Conservation (phyloP, 2,329 filamentous ascomycete species). For the Aureobasidium lini region DNA sequence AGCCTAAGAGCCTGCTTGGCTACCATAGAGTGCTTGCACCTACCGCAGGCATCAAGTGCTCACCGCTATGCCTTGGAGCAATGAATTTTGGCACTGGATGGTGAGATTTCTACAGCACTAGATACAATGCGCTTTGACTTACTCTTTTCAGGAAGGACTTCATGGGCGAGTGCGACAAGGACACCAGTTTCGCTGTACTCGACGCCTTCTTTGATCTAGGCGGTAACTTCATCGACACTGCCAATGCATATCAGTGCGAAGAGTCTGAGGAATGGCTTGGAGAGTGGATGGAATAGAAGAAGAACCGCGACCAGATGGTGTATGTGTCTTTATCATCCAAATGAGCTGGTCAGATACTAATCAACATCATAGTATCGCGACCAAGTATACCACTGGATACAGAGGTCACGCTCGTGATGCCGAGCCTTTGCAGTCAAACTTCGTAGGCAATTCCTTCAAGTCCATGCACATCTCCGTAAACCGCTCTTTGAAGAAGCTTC, state of each 20-base stretch:
- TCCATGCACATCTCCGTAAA: conserved; percentile 34
- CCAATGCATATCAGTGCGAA: conserved; percentile 31
- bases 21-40: conserved; percentile 17
- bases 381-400: conserved; percentile 32
- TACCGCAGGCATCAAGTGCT: conserved; percentile 23
- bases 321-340: not conserved
- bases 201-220: conserved; percentile 59
- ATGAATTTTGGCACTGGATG: conserved; percentile 58
- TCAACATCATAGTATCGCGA: conserved; percentile 29
- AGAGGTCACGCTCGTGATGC: conserved; percentile 17
- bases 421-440: conserved; percentile 14
- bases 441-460: conserved; percentile 34
- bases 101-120: conserved; percentile 29
- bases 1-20: conserved; percentile 16
- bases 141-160: conserved; percentile 30
- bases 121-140: not conserved
- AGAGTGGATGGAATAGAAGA: conserved; percentile 34
- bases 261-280: conserved; percentile 38
- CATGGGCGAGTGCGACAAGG: conserved; percentile 60
- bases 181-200: conserved; percentile 54
- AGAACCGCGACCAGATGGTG: conserved; percentile 34
- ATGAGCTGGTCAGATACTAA: not conserved
- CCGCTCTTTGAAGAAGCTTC: conserved; percentile 29
- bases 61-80: conserved; percentile 45
- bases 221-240: conserved; percentile 68